These are phyloP conservation scores for Aquilaria malaccensis DNA, from an alignment of 345 rosid species.

Conservation along the genomic window DNA sequence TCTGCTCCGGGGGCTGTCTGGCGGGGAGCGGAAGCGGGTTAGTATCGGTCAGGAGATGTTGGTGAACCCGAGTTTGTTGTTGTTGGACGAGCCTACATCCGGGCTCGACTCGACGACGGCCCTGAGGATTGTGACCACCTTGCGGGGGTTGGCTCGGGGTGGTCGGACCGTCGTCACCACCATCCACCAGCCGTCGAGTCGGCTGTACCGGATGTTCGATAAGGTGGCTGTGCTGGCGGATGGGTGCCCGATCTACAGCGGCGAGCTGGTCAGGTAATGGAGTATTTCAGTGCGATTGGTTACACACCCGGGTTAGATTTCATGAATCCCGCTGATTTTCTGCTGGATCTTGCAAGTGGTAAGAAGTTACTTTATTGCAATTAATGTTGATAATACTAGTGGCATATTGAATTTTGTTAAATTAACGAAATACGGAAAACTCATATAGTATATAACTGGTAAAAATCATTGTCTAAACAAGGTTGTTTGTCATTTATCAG, in stretches of 20 bases:
- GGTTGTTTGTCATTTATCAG: too few relatives aligned
- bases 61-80: conserved; percentile 77
- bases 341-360: conserved; percentile 95
- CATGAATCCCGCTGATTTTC: conserved; percentile 82
- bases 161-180: conserved; percentile 79
- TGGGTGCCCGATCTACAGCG: conserved; percentile 69
- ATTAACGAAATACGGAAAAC: too few relatives aligned
- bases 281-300: conserved; percentile 64
- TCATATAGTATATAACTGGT: too few relatives aligned
- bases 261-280: conserved; percentile 52
- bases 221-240: conserved; percentile 75
- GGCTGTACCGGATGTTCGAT: conserved; percentile 78
- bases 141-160: conserved; percentile 55
- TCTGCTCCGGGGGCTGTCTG: conserved; percentile 69
- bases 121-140: conserved; percentile 54
- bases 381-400: too few relatives aligned
- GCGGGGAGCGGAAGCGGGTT: conserved; percentile 90
- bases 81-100: conserved; percentile 89
- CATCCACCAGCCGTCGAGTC: conserved; percentile 87
- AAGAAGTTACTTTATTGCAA: conserved; percentile 8
- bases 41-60: conserved; percentile 88
- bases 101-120: conserved; percentile 94
- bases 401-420: too few relatives aligned
- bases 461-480: too few relatives aligned
- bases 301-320: conserved; percentile 52